Evolutionary conservation across 306 rosid species (phyloP), one percentile per base, ranked within the genome.

Genomic region (Prunus campanulata): DNA sequence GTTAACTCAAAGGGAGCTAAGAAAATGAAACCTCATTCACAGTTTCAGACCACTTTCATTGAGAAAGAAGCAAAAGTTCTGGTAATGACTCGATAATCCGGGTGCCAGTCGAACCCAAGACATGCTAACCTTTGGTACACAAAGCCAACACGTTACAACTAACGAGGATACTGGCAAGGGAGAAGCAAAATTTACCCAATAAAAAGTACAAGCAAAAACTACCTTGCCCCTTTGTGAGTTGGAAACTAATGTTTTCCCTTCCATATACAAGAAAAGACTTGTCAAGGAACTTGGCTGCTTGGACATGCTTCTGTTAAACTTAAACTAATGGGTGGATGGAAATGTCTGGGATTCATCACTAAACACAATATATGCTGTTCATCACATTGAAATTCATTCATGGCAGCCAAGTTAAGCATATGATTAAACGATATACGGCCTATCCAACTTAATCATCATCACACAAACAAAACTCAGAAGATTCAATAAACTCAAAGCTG

Each of bases 401-500:
- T 57, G 29, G 8, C 22, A 10, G 39, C 20, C 49, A 24, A 13
- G 14, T 22, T 24, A 27, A 19, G 27, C 61, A 39, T 39, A 9
- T 18, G 12, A 27, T 15, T 6, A 5, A 2, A 24, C 64, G 24
- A 57, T 11, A 57, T 20, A 69, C 16, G 59, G n/a, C n/a, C 8
- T 29, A 62, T 62, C 67, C n/a, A 18, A 8, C 11, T 63, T 15
- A 52, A 51, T 19, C 39, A 63, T 19, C 39, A 63, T 7, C 67
- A 71, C 51, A 79, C 19, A 60, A 47, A 74, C 39, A 11, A 24
- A 78, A 83, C 64, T 63, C 71, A 7, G 51, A 70, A 60, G 30
- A 71, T 84, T 63, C 62, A 81, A 78, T 73, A 68, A 80, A 71
- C 68, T 44, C 62, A 70, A 72, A n/a, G 85, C 8, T 74, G 59